Conservation (phyloP, 306 rosid species). For the Alnus rubra region DNA sequence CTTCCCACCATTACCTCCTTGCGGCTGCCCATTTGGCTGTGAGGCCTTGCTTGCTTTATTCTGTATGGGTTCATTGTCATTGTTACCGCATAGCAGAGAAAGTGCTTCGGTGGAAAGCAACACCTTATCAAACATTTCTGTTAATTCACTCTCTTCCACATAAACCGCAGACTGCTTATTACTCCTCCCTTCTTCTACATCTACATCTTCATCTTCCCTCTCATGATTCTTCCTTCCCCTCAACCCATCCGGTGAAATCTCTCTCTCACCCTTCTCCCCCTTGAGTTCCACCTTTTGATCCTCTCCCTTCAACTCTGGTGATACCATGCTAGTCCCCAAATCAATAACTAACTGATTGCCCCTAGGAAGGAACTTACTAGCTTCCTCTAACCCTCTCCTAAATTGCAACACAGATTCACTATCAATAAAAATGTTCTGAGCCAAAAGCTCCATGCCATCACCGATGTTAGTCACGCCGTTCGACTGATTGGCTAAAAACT, state of each 20-base stretch:
- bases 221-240: constrained; percentile 52
- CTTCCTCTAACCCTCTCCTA: constrained; percentile 18
- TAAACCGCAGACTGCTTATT: constrained; percentile 48
- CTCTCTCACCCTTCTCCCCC: constrained; percentile 35
- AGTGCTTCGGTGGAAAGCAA: constrained; percentile 20
- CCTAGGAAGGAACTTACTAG: constrained; percentile 13
- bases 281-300: constrained; percentile 6
- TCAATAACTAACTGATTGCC: not conserved
- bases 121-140: constrained; percentile 56
- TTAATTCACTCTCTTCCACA: constrained; percentile 40
- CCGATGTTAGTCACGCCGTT: not conserved
- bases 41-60: constrained; percentile 12
- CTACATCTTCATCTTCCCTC: constrained; percentile 35
- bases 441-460: not conserved
- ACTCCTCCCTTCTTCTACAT: constrained; percentile 48
- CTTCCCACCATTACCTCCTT: constrained; percentile 31
- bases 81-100: not conserved
- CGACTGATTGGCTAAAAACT: not conserved
- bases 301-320: not conserved
- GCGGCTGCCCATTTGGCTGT: constrained; percentile 33
- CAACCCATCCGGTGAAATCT: constrained; percentile 5
- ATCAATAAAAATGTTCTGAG: not conserved
- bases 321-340: not conserved
- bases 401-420: not conserved
- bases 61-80: not conserved